Base-by-base conservation (phyloP, 2,329 filamentous ascomycete species). In the Madurella fahalii region DNA sequence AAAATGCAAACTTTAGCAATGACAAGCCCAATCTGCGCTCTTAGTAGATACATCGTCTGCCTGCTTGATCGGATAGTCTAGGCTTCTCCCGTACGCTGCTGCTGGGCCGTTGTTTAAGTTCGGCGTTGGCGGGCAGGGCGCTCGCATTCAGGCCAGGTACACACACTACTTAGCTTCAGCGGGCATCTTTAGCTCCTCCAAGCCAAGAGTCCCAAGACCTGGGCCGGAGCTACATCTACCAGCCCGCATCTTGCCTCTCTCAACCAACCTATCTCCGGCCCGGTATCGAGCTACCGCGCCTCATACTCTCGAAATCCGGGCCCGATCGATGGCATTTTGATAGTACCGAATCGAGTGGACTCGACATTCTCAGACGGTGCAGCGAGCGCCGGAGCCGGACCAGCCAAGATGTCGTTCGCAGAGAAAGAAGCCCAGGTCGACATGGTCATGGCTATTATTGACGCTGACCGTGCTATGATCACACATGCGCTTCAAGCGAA, bases 401-500 rank as follows among this genome's bases (percentile, higher is more conserved):
- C 12, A 18, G 25, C 16, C 42, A 56, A 45, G 43, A 61, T 61
- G 59, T 57, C 53, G 13, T 51, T 41, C 32, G 4, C 45, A 1
- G 41, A 43, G 25, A 25, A 25, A 8, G 30, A 52, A 13, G 30
- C 17, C 15, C 41, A 48, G 20, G 47, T 58, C 45, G 20, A 51
- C 15, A 52, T 34, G 53, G 50, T 61, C 18, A 32, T 32, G 15
- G 40, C 18, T 11, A 17, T 59, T 18, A 61, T 54, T 11, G 46
- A 46, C n/a, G 13, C 1, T 8, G 52, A 60, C 46, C 39, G 20
- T 13, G 39, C 20, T 16, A 46, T 56, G 18, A 54, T 63, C 2
- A 20, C 34, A 5, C 47, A 40, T n/a, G 61, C 61, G 12, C 52
- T 63, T 9, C 50, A 76, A 72, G 69, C 66, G 37, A 76, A 81